Base-by-base conservation (phyloP, 2,329 filamentous ascomycete genomes). In the Ophiostoma montium region DNA sequence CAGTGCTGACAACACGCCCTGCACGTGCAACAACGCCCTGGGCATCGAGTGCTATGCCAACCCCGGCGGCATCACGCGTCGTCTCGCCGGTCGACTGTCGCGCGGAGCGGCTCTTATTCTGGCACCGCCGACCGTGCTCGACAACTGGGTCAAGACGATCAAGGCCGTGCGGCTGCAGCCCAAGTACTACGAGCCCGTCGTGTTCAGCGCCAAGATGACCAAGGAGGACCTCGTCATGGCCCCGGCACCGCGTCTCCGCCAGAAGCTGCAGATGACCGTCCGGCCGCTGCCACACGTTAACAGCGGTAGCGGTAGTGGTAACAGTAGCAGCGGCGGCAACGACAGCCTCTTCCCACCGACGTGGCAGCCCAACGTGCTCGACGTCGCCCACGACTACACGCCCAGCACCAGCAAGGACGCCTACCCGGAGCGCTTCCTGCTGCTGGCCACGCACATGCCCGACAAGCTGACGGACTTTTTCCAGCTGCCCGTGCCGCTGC, bases 1-100 rank as follows among this genome's bases (percentile, higher is more conserved):
- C 19, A 21, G 18, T 18, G 15, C 11, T 1, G 47, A 19, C 15
- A 48, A 13, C 41, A 35, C 19, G 1, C 36, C 48, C 6, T 58
- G 57, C 42, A 39, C 52, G 1, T 58, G 57, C 27, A 53, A 52
- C 45, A 54, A 57, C 42, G 35, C 35, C 8, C 36, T 54, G 46
- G 57, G 55, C 21, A 55, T 58, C 43, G 54, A 56, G 50, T 58
- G 57, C 50, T 58, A 54, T 43, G 57, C 55, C 33, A 55, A 56
- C 47, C 50, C 55, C 5, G 50, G 50, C 32, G 52, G 57, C 11
- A 44, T 53, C 36, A 57, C 57, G 10, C 53, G 55, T 19, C 52
- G 35, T 5, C 31, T 58, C 12, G 57, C 52, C n/a, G 54, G 54
- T 47, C 16, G 31, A 10, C 42, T 58, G 32, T 41, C 54, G 12